Percentiles rank a stretch among this genome's conserved stretches.
Conservation (phyloP, 768 basidiomycete genomes). For the Mycena floridula region DNA sequence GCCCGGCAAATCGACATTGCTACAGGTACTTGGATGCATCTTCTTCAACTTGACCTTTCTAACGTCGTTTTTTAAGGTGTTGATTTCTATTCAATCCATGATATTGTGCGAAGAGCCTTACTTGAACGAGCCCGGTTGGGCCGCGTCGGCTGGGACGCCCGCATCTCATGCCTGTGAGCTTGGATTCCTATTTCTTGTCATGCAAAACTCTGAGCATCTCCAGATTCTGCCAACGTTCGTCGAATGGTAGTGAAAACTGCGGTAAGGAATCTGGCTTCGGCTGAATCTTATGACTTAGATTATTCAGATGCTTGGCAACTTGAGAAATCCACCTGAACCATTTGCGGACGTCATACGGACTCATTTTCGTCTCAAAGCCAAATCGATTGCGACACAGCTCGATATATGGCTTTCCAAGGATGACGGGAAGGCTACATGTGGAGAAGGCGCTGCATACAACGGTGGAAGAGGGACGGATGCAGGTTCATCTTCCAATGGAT, state of each 20-base stretch:
- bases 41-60: too few relatives aligned
- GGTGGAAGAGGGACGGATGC: constrained; percentile 20
- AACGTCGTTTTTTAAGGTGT: constrained; percentile 59
- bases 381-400: constrained; percentile 62
- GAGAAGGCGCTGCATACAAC: constrained; percentile 47
- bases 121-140: constrained; percentile 90
- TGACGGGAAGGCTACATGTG: constrained; percentile 55
- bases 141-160: constrained; percentile 62
- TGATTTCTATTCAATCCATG: constrained; percentile 96
- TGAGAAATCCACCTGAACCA: constrained; percentile 78
- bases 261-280: constrained; percentile 32
- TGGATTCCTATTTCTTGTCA: not conserved
- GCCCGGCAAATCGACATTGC: constrained; percentile 79
- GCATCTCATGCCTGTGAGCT: constrained; percentile 71
- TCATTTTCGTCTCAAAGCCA: constrained; percentile 85
- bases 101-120: constrained; percentile 94
- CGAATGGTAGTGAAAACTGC: constrained; percentile 90
- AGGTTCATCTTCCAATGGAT: constrained; percentile 43
- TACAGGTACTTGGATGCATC: too few relatives aligned
- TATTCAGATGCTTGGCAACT: constrained; percentile 73
- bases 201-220: not conserved
- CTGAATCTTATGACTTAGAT: constrained; percentile 3
- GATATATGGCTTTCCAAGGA: constrained; percentile 74
- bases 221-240: constrained; percentile 89
- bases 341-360: constrained; percentile 85